Percentiles rank a stretch among this genome's conserved stretches.
Evolutionary conservation across 257 asterid species (phyloP).

Genomic region (Nicotiana obtusifolia): DNA sequence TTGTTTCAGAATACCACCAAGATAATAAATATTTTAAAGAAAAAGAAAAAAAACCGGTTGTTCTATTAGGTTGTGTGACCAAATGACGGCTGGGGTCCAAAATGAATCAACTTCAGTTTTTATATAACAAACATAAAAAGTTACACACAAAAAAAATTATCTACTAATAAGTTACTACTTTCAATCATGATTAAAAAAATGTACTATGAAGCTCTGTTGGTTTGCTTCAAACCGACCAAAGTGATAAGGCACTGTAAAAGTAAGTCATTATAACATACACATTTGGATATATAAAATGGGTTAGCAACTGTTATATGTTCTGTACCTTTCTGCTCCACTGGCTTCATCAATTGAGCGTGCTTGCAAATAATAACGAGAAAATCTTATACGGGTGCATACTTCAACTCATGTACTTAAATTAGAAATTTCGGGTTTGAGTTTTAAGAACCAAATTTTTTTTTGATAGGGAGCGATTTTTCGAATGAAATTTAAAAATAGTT

Average conservation of each 20-base stretch:
- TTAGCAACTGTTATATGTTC: not conserved
- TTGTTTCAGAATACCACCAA: too few species aligned
- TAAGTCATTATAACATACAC: slow-evolving; percentile 4
- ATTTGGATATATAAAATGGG: not conserved
- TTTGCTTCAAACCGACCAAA: not conserved
- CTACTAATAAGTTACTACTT: not conserved
- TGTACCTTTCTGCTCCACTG: not conserved
- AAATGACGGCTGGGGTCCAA: slow-evolving; percentile 11
- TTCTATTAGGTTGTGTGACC: not conserved
- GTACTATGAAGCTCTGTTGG: not conserved
- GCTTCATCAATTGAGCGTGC: not conserved
- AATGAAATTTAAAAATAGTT: too few species aligned
- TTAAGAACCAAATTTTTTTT: too few species aligned
- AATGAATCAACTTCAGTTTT: not conserved
- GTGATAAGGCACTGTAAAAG: slow-evolving; percentile 6
- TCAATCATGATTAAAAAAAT: not conserved
- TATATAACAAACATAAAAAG: not conserved
- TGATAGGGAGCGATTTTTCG: too few species aligned
- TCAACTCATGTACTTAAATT: too few species aligned
- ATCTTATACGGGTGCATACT: too few species aligned
- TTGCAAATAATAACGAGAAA: not conserved
- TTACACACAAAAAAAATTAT: not conserved
- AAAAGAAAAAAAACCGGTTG: too few species aligned
- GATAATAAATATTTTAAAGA: too few species aligned
- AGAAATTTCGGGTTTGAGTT: too few species aligned